These are phyloP conservation scores for Fusarium coicis DNA, from an alignment of 2,329 filamentous ascomycete genomes.

Conservation along the genomic window DNA sequence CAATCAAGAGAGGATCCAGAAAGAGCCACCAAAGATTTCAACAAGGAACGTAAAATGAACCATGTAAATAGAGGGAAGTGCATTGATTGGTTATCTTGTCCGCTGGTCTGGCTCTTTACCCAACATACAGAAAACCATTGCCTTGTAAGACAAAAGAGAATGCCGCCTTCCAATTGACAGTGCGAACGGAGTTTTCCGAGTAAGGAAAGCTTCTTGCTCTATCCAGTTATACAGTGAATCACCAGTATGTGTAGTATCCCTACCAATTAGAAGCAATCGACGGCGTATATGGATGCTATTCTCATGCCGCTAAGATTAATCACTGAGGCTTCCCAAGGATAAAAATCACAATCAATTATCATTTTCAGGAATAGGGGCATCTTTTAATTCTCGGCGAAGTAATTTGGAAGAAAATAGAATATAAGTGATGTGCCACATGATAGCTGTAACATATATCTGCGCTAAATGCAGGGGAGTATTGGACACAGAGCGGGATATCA, in stretches of 20 bases:
- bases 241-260: neutral
- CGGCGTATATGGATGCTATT: fast-evolving
- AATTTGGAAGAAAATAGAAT: no score
- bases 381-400: no score
- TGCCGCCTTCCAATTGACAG: no score
- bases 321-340: neutral
- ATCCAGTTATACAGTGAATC: neutral
- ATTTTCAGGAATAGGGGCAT: no score
- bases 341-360: neutral
- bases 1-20: fast-evolving
- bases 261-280: no score
- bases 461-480: neutral
- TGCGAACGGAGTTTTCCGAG: neutral
- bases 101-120: fast-evolving
- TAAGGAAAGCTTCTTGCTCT: fast-evolving
- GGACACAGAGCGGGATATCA: neutral
- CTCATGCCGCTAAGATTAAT: neutral
- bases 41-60: fast-evolving
- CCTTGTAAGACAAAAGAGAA: neutral
- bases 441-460: neutral
- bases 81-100: fast-evolving
- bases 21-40: fast-evolving
- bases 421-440: neutral
- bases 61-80: fast-evolving
- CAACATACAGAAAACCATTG: no score